A percentile compares a stretch with the other conserved stretches of the same genome.
Conservation (phyloP, 805 yeast species). For the Myxozyma kluyveri region DNA sequence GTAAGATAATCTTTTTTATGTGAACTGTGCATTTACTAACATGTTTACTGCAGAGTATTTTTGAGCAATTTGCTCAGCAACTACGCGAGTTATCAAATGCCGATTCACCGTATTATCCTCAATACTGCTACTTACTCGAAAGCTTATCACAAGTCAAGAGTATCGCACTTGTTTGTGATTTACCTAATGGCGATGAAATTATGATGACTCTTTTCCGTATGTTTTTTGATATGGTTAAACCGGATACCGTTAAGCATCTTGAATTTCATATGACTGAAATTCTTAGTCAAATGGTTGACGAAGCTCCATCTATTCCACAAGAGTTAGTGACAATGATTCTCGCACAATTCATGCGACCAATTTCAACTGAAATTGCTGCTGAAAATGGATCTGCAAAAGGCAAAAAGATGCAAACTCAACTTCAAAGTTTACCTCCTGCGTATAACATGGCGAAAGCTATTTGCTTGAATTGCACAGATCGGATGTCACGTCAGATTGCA, state of each 20-base stretch:
- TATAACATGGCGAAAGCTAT: conserved; percentile 63
- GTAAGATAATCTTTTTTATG: conserved; percentile 29
- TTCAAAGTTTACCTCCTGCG: conserved; percentile 48
- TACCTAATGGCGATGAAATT: conserved; percentile 58
- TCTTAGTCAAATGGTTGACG: conserved; percentile 71
- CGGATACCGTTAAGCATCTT: conserved; percentile 39
- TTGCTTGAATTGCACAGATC: conserved; percentile 67
- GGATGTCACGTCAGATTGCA: conserved; percentile 72
- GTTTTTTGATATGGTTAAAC: conserved; percentile 55
- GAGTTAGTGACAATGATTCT: conserved; percentile 61
- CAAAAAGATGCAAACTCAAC: background rate
- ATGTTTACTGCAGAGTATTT: conserved; percentile 42
- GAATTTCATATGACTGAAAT: conserved; percentile 67
- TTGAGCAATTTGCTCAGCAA: conserved; percentile 63
- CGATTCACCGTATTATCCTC: conserved; percentile 59
- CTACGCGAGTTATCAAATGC: conserved; percentile 50
- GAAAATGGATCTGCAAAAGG: background rate
- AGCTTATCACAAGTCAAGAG: conserved; percentile 73
- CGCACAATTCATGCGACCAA: conserved; percentile 54
- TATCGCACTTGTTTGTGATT: conserved; percentile 68
- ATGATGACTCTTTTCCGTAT: conserved; percentile 56
- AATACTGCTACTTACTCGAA: conserved; percentile 63
- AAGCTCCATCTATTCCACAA: conserved; percentile 62
- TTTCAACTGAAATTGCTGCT: conserved; percentile 33
- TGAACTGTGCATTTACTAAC: background rate